These are phyloP conservation scores for Staphylotrichum tortipilum DNA, from an alignment of 495 filamentous ascomycete species.

Conservation along the genomic window DNA sequence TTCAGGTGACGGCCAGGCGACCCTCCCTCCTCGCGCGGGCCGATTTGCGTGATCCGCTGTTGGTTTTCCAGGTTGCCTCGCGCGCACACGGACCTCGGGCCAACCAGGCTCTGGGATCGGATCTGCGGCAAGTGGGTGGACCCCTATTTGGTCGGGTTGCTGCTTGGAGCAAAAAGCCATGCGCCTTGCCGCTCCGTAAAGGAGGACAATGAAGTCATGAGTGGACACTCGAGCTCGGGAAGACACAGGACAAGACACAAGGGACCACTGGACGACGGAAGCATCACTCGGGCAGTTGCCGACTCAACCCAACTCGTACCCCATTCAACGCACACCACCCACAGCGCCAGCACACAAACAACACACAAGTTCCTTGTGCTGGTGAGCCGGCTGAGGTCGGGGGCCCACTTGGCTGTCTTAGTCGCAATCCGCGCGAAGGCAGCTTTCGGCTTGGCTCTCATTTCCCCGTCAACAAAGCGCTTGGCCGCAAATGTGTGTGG, in stretches of 20 bases:
- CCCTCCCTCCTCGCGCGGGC: neutral
- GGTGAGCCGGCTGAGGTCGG: neutral
- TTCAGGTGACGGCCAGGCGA: neutral
- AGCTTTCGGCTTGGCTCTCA: neutral
- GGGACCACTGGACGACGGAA: no score
- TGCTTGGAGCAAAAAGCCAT: no score
- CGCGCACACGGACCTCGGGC: neutral
- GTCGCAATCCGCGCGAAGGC: neutral
- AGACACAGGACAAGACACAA: neutral
- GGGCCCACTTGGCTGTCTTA: neutral
- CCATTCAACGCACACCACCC: no score
- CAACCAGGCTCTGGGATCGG: neutral
- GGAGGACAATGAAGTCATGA: neutral
- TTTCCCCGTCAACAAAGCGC: neutral
- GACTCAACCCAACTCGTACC: no score
- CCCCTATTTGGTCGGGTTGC: no score
- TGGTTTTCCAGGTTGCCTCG: neutral
- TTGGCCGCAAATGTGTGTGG: neutral
- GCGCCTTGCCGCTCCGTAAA: no score
- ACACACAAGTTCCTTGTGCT: neutral
- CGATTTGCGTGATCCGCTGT: constrained; percentile 4
- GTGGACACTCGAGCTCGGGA: neutral
- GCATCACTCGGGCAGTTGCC: no score
- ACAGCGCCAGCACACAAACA: no score
- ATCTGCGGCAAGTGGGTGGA: neutral